phyloP scores from a whole-genome alignment of 148 eudicot species.

The Rhododendron henanense region DNA sequence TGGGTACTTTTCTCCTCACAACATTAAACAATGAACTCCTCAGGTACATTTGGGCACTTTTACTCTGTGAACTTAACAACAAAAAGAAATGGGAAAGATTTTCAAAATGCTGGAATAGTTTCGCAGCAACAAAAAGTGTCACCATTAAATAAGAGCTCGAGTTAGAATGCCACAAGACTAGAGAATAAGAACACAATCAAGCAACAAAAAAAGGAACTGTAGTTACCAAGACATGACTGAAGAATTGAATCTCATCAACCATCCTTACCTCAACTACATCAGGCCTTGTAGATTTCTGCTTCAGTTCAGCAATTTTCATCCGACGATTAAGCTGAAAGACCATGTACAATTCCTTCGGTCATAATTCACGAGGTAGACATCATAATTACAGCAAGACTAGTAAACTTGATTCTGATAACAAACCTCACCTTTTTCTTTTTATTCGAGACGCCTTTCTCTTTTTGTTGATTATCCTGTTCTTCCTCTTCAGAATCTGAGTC shows the following conservation, averaged over 20 bases:
- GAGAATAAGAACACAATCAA: not conserved
- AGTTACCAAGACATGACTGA: not conserved
- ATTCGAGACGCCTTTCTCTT: slow-evolving; percentile 82
- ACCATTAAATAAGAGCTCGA: not conserved
- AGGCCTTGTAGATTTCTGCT: slow-evolving; percentile 76
- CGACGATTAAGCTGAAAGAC: slow-evolving; percentile 70
- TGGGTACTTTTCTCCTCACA: not conserved
- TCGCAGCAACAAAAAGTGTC: not conserved
- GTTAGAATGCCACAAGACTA: not conserved
- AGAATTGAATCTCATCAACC: not conserved
- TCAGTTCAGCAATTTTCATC: slow-evolving; percentile 94
- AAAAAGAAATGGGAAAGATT: not conserved
- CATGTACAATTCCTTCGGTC: not conserved
- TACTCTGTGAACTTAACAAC: not conserved
- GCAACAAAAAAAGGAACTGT: not conserved
- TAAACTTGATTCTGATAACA: not conserved
- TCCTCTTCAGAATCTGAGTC: slow-evolving; percentile 93
- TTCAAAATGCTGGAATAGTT: not conserved
- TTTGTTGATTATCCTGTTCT: slow-evolving; percentile 66
- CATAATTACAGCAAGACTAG: not conserved
- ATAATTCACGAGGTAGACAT: not conserved
- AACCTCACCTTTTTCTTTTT: slow-evolving; percentile 79
- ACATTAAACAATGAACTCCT: not conserved
- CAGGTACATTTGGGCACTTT: not conserved
- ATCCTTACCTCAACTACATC: slow-evolving; percentile 71